Evolutionary conservation across 129 eudicot genomes (phyloP).

Genomic region (Dittrichia graveolens): DNA sequence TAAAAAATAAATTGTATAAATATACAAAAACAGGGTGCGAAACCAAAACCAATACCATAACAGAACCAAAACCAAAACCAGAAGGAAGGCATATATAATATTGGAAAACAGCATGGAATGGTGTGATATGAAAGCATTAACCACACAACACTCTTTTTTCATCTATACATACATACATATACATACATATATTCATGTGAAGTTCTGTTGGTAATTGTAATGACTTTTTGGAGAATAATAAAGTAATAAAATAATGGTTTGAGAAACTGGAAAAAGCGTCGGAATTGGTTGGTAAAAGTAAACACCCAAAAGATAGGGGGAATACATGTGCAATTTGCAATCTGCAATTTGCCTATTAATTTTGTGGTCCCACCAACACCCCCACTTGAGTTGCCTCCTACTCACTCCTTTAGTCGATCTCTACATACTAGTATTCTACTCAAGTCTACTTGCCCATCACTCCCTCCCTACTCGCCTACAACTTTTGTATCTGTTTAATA

Average conservation of each 20-base stretch:
- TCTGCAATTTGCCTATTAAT: constrained; percentile 10
- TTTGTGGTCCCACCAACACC: constrained; percentile 30
- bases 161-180: too few relatives aligned
- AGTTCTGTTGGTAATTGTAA: constrained; percentile 40
- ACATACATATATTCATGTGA: constrained; percentile 20
- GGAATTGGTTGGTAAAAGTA: constrained; percentile 26
- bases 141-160: neutral
- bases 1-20: neutral
- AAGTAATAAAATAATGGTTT: neutral
- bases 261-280: constrained; percentile 1
- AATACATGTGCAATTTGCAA: constrained; percentile 29
- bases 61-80: neutral
- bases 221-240: constrained; percentile 26
- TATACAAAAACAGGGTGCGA: constrained; percentile 30
- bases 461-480: too few relatives aligned
- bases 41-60: constrained; percentile 20
- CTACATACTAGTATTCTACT: neutral
- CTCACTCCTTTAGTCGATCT: neutral
- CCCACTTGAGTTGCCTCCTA: constrained; percentile 7
- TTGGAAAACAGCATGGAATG: constrained; percentile 25
- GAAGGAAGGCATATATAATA: constrained; percentile 29
- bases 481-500: too few relatives aligned
- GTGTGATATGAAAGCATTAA: constrained; percentile 39
- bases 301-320: constrained; percentile 30
- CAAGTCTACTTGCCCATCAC: too few relatives aligned